These are phyloP conservation scores for Canavalia ensiformis DNA, from an alignment of 306 rosid genomes.

Conservation along the genomic window DNA sequence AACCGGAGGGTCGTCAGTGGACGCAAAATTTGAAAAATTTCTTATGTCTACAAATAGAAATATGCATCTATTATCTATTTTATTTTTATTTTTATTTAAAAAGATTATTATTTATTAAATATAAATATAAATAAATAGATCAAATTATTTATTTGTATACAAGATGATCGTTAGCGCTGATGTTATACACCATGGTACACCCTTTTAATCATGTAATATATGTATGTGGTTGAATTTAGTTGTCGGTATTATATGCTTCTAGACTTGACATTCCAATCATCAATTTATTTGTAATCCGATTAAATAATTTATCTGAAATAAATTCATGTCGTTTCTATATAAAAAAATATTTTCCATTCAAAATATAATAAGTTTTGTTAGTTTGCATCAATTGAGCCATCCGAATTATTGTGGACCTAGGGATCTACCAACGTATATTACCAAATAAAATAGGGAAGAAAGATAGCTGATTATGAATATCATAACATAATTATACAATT, in stretches of 20 bases:
- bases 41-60: too few species aligned
- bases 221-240: not conserved
- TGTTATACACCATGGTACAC: too few species aligned
- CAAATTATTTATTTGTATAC: too few species aligned
- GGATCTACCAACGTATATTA: not conserved
- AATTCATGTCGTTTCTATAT: not conserved
- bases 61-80: too few species aligned
- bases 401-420: not conserved
- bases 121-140: too few species aligned
- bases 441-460: not conserved
- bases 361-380: not conserved
- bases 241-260: not conserved
- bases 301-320: not conserved
- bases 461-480: not conserved
- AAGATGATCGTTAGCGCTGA: too few species aligned
- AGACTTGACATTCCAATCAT: not conserved
- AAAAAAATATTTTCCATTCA: not conserved
- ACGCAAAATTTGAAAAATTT: too few species aligned
- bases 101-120: too few species aligned
- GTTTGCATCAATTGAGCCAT: not conserved
- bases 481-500: slow-evolving; percentile 10
- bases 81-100: too few species aligned
- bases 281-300: not conserved
- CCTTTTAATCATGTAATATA: too few species aligned
- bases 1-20: too few species aligned